Evolutionary conservation across 1,139 yeast genomes (phyloP).

Genomic region (Geotrichum australiense): DNA sequence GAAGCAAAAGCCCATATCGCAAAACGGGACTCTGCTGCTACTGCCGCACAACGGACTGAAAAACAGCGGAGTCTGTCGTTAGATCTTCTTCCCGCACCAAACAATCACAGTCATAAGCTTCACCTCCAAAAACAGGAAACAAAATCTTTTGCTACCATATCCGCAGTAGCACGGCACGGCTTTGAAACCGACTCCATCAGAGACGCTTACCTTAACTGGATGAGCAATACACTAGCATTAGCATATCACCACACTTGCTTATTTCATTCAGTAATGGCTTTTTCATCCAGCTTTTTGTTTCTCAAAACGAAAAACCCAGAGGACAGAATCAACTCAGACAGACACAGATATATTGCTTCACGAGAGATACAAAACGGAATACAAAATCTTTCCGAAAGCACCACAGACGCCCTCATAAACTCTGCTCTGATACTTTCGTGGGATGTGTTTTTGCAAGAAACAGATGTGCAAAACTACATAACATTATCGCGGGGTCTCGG

Average conservation of each 20-base stretch:
- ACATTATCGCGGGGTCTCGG: slow-evolving; percentile 31
- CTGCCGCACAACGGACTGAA: background rate
- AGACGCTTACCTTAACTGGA: slow-evolving; percentile 30
- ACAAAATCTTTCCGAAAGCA: slow-evolving; percentile 21
- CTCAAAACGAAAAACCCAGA: slow-evolving; percentile 22
- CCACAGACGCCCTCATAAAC: slow-evolving; percentile 29
- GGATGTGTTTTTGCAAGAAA: slow-evolving; percentile 32
- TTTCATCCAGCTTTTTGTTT: slow-evolving; percentile 28
- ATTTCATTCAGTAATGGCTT: slow-evolving; percentile 31
- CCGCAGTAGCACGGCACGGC: slow-evolving; percentile 22
- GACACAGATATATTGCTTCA: slow-evolving; percentile 29
- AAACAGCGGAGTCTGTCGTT: background rate
- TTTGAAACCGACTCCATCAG: slow-evolving; percentile 31
- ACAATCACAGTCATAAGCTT: background rate
- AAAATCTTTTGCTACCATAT: slow-evolving; percentile 10
- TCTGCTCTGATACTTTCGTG: slow-evolving; percentile 30
- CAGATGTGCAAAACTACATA: slow-evolving; percentile 27
- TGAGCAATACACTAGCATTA: slow-evolving; percentile 24
- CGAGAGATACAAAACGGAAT: slow-evolving; percentile 26
- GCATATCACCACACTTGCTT: slow-evolving; percentile 27
- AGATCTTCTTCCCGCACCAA: background rate
- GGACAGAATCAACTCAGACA: slow-evolving; percentile 22
- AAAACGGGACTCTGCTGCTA: slow-evolving; percentile 11
- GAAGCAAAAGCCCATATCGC: slow-evolving; percentile 21
- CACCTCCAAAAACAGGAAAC: slow-evolving; percentile 13